Evolutionary conservation across 495 filamentous ascomycete species (phyloP), one percentile per base, ranked within the genome.

Genomic region (Hypoxylon subgilvum): DNA sequence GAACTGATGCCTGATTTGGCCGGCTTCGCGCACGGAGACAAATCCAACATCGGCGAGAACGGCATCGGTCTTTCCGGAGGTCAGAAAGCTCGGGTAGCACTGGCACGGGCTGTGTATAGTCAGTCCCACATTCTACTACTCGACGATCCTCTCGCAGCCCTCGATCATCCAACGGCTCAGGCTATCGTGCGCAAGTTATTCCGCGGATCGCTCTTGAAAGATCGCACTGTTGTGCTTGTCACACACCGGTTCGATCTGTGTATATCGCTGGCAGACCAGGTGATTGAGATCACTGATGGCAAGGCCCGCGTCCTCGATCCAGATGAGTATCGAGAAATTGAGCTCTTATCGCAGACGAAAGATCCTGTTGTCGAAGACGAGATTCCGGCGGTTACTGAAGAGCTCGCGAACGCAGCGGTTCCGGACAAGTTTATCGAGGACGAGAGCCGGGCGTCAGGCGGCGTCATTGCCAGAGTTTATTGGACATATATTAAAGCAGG

Each of bases 51-150:
- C 49, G 94, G 95, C 39, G 94, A 99, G 72, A 87, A 95, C 61
- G 95, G 95, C 0, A 96, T 97, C 35, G 96, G 93, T 1, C 82
- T 99, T 8, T 96, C 91, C 2, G 95, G 95, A 30, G 95, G 95
- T 25, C 95, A 99, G 71, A 96, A 91, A 72, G 94, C 95, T 32
- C 85, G 95, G 16, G 79, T 99, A 54, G 94, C 92, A 1, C 79
- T 99, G 45, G 95, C 95, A 3, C 78, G 95, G 67, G 95, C 95
- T 45, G 87, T 99, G 1, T 99, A 99, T 69, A 91, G 94, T 63
- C 82, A 89, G 38, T 89, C 92, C 6, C 89, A 96, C 67, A 85
- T 97, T 49, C 89, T 97, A 61, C 77, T 99, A 3, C 80, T 97
- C n/a, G 95, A 99, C 66, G 95, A 99, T 69, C 88, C 91, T 51